Percentiles rank a stretch among this genome's conserved stretches.
These are phyloP conservation scores for Cryptosporidium viatorum DNA, from an alignment of 169 alveolate genomes.

Conservation along the genomic window DNA sequence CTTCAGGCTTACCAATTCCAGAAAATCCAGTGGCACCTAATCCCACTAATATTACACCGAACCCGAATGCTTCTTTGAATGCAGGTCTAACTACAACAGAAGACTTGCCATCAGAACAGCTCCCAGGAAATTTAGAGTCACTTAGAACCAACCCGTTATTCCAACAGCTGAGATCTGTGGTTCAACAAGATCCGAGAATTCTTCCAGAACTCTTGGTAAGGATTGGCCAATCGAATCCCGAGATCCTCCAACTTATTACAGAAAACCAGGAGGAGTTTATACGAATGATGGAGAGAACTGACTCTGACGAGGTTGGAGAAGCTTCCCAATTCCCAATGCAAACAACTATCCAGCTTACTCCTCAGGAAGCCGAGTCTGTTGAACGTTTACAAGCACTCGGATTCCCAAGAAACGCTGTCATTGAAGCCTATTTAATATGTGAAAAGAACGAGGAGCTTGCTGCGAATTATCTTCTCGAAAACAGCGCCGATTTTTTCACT, in stretches of 20 bases:
- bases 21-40: constrained; percentile 75
- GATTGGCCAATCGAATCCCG: constrained; percentile 88
- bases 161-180: constrained; percentile 85
- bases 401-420: constrained; percentile 92
- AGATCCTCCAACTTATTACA: constrained; percentile 85
- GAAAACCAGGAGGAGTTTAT: constrained; percentile 90
- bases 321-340: constrained; percentile 24
- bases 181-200: constrained; percentile 90
- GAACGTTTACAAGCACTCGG: constrained; percentile 91
- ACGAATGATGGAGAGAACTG: constrained; percentile 80
- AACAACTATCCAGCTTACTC: constrained; percentile 86
- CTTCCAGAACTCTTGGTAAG: constrained; percentile 86
- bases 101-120: constrained; percentile 44
- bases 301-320: constrained; percentile 53
- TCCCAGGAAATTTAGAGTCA: constrained; percentile 54
- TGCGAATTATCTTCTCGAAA: constrained; percentile 89
- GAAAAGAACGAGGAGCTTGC: constrained; percentile 95
- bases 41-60: constrained; percentile 74
- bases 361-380: constrained; percentile 90
- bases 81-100: constrained; percentile 39
- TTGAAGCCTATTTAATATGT: constrained; percentile 96
- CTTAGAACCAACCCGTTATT: constrained; percentile 86
- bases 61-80: constrained; percentile 64
- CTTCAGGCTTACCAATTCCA: constrained; percentile 86
- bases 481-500: constrained; percentile 81